phyloP scores from a whole-genome alignment of 108 stramenopile genomes.

The Bacterosira constricta region DNA sequence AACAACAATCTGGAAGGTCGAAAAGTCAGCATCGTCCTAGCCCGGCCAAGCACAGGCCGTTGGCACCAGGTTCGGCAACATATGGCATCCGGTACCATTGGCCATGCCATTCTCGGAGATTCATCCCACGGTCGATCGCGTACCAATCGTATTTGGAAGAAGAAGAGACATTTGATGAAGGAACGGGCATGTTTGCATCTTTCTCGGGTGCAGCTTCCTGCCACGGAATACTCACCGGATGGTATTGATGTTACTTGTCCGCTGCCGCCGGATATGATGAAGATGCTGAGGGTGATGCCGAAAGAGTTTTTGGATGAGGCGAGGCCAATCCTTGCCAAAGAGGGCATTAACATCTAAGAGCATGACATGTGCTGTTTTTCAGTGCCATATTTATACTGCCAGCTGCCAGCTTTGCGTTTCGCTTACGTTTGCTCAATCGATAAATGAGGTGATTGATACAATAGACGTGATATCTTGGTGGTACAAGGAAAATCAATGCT shows the following conservation, averaged over 20 bases:
- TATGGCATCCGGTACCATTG: conserved; percentile 42
- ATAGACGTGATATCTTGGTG: background rate
- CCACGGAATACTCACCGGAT: conserved; percentile 39
- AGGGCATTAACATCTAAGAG: conserved; percentile 10
- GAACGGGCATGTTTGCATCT: conserved; percentile 46
- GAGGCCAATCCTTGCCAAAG: conserved; percentile 11
- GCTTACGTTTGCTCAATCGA: too few species aligned
- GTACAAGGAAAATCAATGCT: too few species aligned
- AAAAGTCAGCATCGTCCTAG: conserved; percentile 36
- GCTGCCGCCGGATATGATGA: conserved; percentile 32
- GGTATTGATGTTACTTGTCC: conserved; percentile 50
- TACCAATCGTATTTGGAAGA: conserved; percentile 44
- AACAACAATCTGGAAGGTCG: conserved; percentile 34
- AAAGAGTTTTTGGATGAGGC: conserved; percentile 22
- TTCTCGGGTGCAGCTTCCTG: conserved; percentile 29
- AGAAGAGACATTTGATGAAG: conserved; percentile 32
- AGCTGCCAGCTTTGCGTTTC: too few species aligned
- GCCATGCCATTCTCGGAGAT: conserved; percentile 33
- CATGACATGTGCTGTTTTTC: too few species aligned
- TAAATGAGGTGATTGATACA: background rate
- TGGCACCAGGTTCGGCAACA: conserved; percentile 77
- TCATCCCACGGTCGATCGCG: conserved; percentile 36
- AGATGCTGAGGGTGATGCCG: conserved; percentile 30
- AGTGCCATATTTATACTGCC: too few species aligned
- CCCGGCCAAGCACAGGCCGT: conserved; percentile 44